Evolutionary conservation across 116 monocot genomes (phyloP).

Genomic region (Iris pallida): DNA sequence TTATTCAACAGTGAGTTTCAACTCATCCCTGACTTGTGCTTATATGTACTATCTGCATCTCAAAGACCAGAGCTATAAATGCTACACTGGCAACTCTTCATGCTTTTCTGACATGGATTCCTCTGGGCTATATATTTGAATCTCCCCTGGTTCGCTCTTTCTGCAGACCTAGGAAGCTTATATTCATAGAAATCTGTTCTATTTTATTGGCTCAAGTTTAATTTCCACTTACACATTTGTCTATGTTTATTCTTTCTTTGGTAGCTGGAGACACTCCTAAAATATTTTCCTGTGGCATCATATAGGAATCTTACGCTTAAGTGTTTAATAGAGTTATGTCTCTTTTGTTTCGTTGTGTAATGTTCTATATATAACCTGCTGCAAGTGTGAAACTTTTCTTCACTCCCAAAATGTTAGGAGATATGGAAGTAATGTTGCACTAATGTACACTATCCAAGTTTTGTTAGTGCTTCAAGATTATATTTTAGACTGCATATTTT

Average conservation of each 20-base stretch:
- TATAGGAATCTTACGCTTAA: slow-evolving; percentile 90
- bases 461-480: no score
- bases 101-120: slow-evolving; percentile 95
- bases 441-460: no score
- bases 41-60: slow-evolving; percentile 84
- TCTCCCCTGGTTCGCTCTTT: slow-evolving; percentile 70
- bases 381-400: no score
- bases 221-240: slow-evolving; percentile 3
- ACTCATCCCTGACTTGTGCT: slow-evolving; percentile 87
- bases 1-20: slow-evolving; percentile 97
- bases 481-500: no score
- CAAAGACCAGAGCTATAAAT: slow-evolving; percentile 81
- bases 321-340: slow-evolving; percentile 74
- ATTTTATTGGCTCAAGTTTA: neutral
- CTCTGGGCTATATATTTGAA: slow-evolving; percentile 87
- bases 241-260: slow-evolving; percentile 11
- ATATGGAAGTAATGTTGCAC: no score
- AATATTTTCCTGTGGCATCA: slow-evolving; percentile 67
- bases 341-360: neutral
- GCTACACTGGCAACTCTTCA: slow-evolving; percentile 83
- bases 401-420: no score
- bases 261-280: slow-evolving; percentile 82
- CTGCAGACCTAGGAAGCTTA: no score
- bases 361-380: no score
- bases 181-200: neutral